Conservation (phyloP, 2,329 filamentous ascomycete species). For the Epichloe amarillans region DNA sequence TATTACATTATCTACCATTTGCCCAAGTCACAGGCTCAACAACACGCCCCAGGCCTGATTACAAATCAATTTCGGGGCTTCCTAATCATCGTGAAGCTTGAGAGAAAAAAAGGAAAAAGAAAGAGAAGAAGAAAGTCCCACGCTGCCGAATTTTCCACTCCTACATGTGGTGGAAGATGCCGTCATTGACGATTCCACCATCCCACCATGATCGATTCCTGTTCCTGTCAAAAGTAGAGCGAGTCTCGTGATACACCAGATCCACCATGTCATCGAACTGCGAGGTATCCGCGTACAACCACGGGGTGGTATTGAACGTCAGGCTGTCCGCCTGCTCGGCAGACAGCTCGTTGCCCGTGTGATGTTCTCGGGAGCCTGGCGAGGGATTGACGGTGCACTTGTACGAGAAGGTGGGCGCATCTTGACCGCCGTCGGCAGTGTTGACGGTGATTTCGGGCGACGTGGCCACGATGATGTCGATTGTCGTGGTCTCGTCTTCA, state of each 20-base stretch:
- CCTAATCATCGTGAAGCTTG: not conserved
- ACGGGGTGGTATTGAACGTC: conserved; percentile 28
- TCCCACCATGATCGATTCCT: conserved; percentile 27
- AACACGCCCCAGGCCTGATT: no score
- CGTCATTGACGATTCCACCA: conserved; percentile 23
- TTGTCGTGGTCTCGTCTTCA: conserved; percentile 22
- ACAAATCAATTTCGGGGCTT: no score
- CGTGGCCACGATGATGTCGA: conserved; percentile 37
- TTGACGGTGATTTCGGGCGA: conserved; percentile 38
- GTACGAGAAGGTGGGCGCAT: conserved; percentile 28
- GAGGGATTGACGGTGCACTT: conserved; percentile 15
- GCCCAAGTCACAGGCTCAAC: no score
- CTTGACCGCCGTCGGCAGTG: conserved; percentile 36
- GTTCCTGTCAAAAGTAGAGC: conserved; percentile 12
- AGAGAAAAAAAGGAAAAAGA: not conserved
- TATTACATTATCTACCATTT: no score
- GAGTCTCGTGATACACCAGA: conserved; percentile 19
- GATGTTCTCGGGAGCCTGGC: conserved; percentile 11
- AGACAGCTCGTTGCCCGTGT: conserved; percentile 16
- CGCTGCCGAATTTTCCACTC: not conserved
- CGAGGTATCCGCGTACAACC: conserved; percentile 28
- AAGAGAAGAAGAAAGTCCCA: no score
- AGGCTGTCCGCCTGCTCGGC: conserved; percentile 22
- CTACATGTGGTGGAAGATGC: conserved; percentile 26
- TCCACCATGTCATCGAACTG: conserved; percentile 26